phyloP scores from a whole-genome alignment of 2,329 filamentous ascomycete species.

The Penicillium sp. region DNA sequence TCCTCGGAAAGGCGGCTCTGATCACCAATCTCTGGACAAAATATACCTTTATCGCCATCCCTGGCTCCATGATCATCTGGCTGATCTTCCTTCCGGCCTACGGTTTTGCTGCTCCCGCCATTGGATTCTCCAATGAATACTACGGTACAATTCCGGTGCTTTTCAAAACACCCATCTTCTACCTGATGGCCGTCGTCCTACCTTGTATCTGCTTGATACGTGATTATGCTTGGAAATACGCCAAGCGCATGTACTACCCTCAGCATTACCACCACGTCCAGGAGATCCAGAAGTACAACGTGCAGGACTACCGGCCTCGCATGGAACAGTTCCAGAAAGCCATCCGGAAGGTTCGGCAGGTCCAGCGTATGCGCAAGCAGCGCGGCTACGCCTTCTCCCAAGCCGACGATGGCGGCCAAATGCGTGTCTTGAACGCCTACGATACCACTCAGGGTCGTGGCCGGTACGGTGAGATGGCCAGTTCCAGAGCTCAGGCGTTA shows the following conservation, averaged over 20 bases:
- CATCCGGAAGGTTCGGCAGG: conserved; percentile 95
- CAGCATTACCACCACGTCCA: conserved; percentile 97
- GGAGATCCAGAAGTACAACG: conserved; percentile 99
- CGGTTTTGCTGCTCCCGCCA: conserved; percentile 77
- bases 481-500: conserved; percentile 46
- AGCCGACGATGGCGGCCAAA: conserved; percentile 87
- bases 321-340: conserved; percentile 99
- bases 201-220: conserved; percentile 78
- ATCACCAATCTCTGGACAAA: conserved; percentile 99
- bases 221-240: conserved; percentile 96
- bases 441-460: conserved; percentile 92
- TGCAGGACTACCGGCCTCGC: conserved; percentile 94
- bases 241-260: conserved; percentile 93
- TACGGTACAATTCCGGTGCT: conserved; percentile 77
- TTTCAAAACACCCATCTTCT: conserved; percentile 81
- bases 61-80: conserved; percentile 90
- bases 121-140: conserved; percentile 80
- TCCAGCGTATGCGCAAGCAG: conserved; percentile 99
- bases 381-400: conserved; percentile 97
- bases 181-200: conserved; percentile 80
- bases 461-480: conserved; percentile 91
- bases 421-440: conserved; percentile 91
- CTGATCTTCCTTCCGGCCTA: conserved; percentile 86
- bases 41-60: conserved; percentile 92
- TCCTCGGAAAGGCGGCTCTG: conserved; percentile 89